Evolutionary conservation across 768 basidiomycete genomes (phyloP).

Genomic region (Galerina marginata): DNA sequence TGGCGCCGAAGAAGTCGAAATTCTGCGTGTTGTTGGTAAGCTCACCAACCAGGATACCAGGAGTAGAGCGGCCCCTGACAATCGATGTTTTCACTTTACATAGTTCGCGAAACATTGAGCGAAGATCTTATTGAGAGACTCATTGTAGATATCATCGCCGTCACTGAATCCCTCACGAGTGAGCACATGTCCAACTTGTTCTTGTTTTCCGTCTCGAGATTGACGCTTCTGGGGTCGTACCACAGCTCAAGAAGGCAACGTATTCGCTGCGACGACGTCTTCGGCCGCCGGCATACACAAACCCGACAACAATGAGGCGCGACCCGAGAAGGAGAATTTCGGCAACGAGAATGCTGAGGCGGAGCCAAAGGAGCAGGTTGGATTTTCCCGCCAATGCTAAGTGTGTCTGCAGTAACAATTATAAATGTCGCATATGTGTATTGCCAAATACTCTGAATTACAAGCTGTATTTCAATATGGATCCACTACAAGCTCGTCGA

Average conservation of each 20-base stretch:
- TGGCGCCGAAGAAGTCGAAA: constrained; percentile 56
- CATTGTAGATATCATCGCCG: constrained; percentile 54
- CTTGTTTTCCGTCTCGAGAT: constrained; percentile 1
- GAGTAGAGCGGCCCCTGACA: constrained; percentile 16
- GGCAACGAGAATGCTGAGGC: constrained; percentile 31
- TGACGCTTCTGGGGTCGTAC: neutral
- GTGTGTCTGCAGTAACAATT: neutral
- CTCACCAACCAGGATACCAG: constrained; percentile 17
- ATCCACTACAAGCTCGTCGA: neutral
- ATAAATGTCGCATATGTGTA: no score
- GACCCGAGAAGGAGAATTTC: constrained; percentile 48
- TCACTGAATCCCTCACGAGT: constrained; percentile 54
- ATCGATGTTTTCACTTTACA: constrained; percentile 9
- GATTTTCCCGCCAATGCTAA: constrained; percentile 47
- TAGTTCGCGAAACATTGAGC: constrained; percentile 60
- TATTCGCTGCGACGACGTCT: constrained; percentile 29
- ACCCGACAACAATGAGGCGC: constrained; percentile 45
- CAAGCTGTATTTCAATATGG: no score
- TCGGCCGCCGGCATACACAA: constrained; percentile 31
- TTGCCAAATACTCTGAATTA: no score
- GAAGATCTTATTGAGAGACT: constrained; percentile 57
- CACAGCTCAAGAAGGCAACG: constrained; percentile 27
- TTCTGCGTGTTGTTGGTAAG: constrained; percentile 61
- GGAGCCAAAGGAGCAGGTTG: constrained; percentile 32
- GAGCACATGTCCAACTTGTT: constrained; percentile 19